Conservation (phyloP, 2,329 filamentous ascomycete species). For the Diaporthe australafricana region DNA sequence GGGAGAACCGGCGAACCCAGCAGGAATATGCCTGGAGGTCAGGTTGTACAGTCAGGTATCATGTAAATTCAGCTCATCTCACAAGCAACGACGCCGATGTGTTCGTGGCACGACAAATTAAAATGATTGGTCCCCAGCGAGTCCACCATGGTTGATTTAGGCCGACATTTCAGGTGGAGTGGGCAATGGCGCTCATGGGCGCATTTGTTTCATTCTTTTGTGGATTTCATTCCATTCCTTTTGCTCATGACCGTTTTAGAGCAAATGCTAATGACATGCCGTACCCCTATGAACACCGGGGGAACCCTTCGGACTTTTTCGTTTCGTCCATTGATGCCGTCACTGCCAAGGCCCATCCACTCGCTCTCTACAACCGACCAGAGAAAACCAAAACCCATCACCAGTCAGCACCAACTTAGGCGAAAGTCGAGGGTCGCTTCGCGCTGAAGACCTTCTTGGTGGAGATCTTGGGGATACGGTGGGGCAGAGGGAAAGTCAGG, state of each 20-base stretch:
- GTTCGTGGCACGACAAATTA: not conserved
- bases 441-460: constrained; percentile 93
- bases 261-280: constrained; percentile 70
- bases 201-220: constrained; percentile 36
- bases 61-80: not conserved
- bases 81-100: not conserved
- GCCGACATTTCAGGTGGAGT: not conserved
- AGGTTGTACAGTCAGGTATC: not conserved
- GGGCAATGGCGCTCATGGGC: not conserved
- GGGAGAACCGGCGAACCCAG: too few relatives aligned
- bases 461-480: constrained; percentile 87
- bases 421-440: constrained; percentile 96
- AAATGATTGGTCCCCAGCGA: not conserved
- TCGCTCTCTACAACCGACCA: constrained; percentile 45
- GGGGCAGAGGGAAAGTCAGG: constrained; percentile 98
- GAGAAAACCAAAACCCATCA: constrained; percentile 49
- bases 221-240: constrained; percentile 58
- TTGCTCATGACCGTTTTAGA: constrained; percentile 51
- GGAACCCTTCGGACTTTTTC: constrained; percentile 55
- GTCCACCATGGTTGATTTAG: too few relatives aligned
- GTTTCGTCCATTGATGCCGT: constrained; percentile 26
- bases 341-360: constrained; percentile 27
- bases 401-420: constrained; percentile 71
- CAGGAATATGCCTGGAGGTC: not conserved
- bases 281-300: constrained; percentile 72